phyloP scores from a whole-genome alignment of 352 stramenopile species.

The Halophytophthora polymorphica region DNA sequence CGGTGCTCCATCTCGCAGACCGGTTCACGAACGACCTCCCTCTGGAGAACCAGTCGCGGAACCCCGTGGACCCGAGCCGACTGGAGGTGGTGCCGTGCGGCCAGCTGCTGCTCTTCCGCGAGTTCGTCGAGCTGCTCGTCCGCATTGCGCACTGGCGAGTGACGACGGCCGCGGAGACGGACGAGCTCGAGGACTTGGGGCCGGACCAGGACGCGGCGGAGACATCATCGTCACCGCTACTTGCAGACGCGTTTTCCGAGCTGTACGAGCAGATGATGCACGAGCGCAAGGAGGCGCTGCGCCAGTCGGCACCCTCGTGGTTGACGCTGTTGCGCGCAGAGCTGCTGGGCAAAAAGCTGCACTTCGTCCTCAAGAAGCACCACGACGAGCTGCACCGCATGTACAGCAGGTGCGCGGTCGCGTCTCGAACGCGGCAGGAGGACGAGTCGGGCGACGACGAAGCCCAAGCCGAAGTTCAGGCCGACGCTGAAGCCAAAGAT shows the following conservation, averaged over 20 bases:
- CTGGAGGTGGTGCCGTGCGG: constrained; percentile 34
- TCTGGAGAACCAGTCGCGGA: constrained; percentile 17
- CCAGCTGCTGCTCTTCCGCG: constrained; percentile 46
- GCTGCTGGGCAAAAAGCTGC: constrained; percentile 41
- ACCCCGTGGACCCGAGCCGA: constrained; percentile 15
- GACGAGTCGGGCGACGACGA: too few species aligned
- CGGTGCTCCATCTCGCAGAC: constrained; percentile 11
- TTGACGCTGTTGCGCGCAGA: constrained; percentile 20
- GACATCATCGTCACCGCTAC: constrained; percentile 12
- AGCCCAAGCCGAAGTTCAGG: too few species aligned
- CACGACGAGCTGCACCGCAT: constrained; percentile 28
- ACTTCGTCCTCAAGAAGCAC: constrained; percentile 38
- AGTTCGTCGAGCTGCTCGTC: constrained; percentile 72
- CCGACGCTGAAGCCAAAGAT: too few species aligned
- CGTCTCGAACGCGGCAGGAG: not conserved
- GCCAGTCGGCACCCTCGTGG: constrained; percentile 17
- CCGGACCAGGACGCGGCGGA: not conserved
- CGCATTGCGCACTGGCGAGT: constrained; percentile 38
- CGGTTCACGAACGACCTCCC: constrained; percentile 15
- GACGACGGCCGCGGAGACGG: constrained; percentile 4
- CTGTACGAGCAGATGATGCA: constrained; percentile 44
- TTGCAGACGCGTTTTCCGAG: constrained; percentile 40
- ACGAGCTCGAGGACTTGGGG: constrained; percentile 10
- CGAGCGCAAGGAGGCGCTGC: constrained; percentile 22
- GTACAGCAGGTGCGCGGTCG: constrained; percentile 22